Base-by-base conservation (phyloP, 2,329 filamentous ascomycete genomes). In the Pseudopithomyces maydicus region DNA sequence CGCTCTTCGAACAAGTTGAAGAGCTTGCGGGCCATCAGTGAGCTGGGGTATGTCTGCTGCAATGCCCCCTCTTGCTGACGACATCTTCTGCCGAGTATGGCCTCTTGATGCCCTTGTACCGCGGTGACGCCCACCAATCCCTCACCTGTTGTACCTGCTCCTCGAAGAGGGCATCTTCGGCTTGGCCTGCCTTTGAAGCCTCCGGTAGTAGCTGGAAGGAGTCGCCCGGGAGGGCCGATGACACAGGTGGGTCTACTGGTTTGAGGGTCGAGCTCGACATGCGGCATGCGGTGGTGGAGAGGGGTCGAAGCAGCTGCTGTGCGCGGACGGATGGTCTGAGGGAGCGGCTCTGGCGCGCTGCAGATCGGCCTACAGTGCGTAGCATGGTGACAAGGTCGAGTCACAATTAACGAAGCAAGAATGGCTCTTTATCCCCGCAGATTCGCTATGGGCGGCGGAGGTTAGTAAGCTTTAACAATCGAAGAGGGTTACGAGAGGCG, bases 61-160 rank as follows among this genome's bases (percentile, higher is more conserved):
- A 97, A 84, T 6, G 92, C 89, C 95, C 95, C 59, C 95, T 85
- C 81, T 98, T 98, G 77, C 90, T 92, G 59, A 97, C 94, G 6
- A 99, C 90, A 79, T 97, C 93, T 68, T 89, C 90, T 1, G 92
- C 90, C 17, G 89, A 90, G 76, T 98, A 99, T 11, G 94, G 92
- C 44, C 95, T 85, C 81, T 90, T 95, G 81, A 98, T 97, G 58
- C 91, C 94, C 63, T 89, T 85, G 74, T 88, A 99, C 55, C 95
- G 88, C 7, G 91, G 88, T 39, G 88, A 89, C 19, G 85, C 84
- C 94, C 94, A 99, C 95, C 94, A 98, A 26, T 88, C 84, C 75
- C 93, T 87, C 12, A 98, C 92, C 68, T 95, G 89, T 69, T 89
- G 84, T 51, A 98, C 82, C 74, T 97, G 91, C 61, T 90, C 85